phyloP scores from a whole-genome alignment of 805 yeast genomes.

The Saccharomycopsis selenospora region DNA sequence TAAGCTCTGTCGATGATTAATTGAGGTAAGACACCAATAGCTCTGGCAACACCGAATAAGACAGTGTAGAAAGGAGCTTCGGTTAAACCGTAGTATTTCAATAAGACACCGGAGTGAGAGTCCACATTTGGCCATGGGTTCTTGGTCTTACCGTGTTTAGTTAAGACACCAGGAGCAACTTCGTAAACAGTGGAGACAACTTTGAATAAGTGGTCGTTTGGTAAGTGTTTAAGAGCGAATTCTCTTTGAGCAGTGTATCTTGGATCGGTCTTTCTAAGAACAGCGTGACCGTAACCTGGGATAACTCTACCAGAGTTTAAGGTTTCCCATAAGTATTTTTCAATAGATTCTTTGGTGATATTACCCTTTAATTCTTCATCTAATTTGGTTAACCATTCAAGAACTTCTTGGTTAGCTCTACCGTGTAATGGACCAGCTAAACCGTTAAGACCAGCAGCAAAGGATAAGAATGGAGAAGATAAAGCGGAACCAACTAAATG shows the following conservation, averaged over 20 bases:
- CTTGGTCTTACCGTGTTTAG: constrained; percentile 83
- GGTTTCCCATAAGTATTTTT: constrained; percentile 71
- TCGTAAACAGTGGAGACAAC: constrained; percentile 70
- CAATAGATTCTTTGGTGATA: constrained; percentile 59
- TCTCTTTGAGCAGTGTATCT: constrained; percentile 81
- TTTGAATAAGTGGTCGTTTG: constrained; percentile 73
- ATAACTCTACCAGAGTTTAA: constrained; percentile 77
- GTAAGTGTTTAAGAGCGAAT: constrained; percentile 69
- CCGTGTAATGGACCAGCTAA: constrained; percentile 86
- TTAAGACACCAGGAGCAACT: constrained; percentile 75
- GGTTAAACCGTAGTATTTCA: constrained; percentile 79
- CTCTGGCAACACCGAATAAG: constrained; percentile 80
- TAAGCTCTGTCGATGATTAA: constrained; percentile 77
- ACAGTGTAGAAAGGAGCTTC: constrained; percentile 82
- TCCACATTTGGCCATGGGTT: constrained; percentile 93
- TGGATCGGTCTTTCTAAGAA: constrained; percentile 82
- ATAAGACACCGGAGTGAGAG: constrained; percentile 78
- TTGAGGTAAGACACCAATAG: constrained; percentile 81
- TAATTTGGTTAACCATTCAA: constrained; percentile 72
- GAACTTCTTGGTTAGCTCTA: constrained; percentile 81
- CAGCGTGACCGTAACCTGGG: constrained; percentile 89
- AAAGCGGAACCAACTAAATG: constrained; percentile 81
- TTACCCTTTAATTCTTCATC: constrained; percentile 54
- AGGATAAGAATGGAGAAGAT: constrained; percentile 68
- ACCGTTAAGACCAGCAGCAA: constrained; percentile 79